These are phyloP conservation scores for Aspergillus jensenii DNA, from an alignment of 2,329 filamentous ascomycete genomes.

Conservation along the genomic window DNA sequence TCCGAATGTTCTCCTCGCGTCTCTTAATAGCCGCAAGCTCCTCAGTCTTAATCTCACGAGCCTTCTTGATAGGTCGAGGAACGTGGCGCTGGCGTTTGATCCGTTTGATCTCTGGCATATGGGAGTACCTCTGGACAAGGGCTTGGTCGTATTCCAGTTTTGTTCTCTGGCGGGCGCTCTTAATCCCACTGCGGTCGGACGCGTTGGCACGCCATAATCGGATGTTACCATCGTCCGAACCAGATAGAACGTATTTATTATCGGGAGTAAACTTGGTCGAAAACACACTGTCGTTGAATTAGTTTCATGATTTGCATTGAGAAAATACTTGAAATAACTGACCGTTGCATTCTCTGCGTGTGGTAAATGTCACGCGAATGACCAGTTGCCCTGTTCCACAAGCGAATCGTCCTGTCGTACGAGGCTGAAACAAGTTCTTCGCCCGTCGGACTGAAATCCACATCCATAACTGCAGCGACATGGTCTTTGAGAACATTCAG, in stretches of 20 bases:
- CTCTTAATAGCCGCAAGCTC: slow-evolving; percentile 86
- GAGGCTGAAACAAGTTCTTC: slow-evolving; percentile 89
- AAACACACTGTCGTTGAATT: slow-evolving; percentile 63
- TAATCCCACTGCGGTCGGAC: slow-evolving; percentile 78
- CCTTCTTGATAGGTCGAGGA: slow-evolving; percentile 93
- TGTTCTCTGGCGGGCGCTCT: slow-evolving; percentile 79
- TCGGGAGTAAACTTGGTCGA: slow-evolving; percentile 83
- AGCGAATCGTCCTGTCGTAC: slow-evolving; percentile 81
- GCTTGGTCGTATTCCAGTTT: slow-evolving; percentile 90
- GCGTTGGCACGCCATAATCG: slow-evolving; percentile 88
- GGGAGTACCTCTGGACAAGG: slow-evolving; percentile 77
- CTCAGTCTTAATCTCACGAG: slow-evolving; percentile 87
- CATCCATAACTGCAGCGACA: slow-evolving; percentile 90
- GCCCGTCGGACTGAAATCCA: slow-evolving; percentile 92
- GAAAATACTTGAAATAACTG: slow-evolving; percentile 16
- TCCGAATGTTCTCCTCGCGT: slow-evolving; percentile 89
- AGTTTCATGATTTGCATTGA: slow-evolving; percentile 3
- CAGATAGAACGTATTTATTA: slow-evolving; percentile 82
- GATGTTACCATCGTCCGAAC: slow-evolving; percentile 90
- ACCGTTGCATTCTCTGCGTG: slow-evolving; percentile 91
- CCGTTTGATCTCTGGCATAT: slow-evolving; percentile 93
- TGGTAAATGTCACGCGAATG: slow-evolving; percentile 93
- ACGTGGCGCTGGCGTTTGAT: slow-evolving; percentile 90
- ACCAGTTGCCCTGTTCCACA: slow-evolving; percentile 78
- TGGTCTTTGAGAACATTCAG: slow-evolving; percentile 89